Evolutionary conservation across 768 basidiomycete species (phyloP).

Genomic region (Chiua virens): DNA sequence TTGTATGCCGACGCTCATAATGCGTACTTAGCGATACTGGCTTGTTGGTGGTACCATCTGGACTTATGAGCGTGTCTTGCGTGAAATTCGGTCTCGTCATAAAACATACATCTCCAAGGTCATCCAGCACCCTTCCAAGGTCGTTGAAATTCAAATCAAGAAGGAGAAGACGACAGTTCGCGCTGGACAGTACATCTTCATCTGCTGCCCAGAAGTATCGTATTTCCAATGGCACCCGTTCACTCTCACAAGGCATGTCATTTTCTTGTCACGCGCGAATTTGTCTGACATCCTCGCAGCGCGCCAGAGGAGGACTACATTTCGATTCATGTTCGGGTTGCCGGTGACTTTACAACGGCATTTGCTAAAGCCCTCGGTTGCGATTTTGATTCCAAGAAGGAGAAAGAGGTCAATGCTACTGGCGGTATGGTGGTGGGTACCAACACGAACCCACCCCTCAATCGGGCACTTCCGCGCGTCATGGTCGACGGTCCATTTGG

Average conservation of each 20-base stretch:
- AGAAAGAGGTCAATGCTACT: slow-evolving; percentile 40
- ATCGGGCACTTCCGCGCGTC: slow-evolving; percentile 79
- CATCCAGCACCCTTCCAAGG: slow-evolving; percentile 92
- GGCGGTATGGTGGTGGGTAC: slow-evolving; percentile 66
- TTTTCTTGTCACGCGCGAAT: not conserved
- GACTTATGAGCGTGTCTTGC: slow-evolving; percentile 85
- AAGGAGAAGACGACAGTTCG: slow-evolving; percentile 84
- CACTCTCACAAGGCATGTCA: slow-evolving; percentile 74
- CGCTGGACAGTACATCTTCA: slow-evolving; percentile 92
- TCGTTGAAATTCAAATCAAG: slow-evolving; percentile 96
- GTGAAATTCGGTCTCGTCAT: slow-evolving; percentile 90
- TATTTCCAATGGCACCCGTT: slow-evolving; percentile 99
- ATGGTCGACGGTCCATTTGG: slow-evolving; percentile 99
- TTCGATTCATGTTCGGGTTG: slow-evolving; percentile 88
- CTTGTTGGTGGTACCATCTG: slow-evolving; percentile 82
- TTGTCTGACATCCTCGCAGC: slow-evolving; percentile 35
- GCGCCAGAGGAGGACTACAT: slow-evolving; percentile 96
- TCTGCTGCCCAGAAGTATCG: slow-evolving; percentile 86
- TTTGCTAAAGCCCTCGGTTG: slow-evolving; percentile 83
- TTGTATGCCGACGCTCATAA: slow-evolving; percentile 4
- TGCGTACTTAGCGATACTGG: slow-evolving; percentile 73
- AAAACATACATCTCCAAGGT: slow-evolving; percentile 92
- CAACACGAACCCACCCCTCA: slow-evolving; percentile 56
- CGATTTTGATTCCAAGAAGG: slow-evolving; percentile 62
- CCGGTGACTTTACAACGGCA: slow-evolving; percentile 88